Evolutionary conservation across 2,329 filamentous ascomycete genomes (phyloP), one percentile per base, ranked within the genome.

Genomic region (Diaporthe vexans): DNA sequence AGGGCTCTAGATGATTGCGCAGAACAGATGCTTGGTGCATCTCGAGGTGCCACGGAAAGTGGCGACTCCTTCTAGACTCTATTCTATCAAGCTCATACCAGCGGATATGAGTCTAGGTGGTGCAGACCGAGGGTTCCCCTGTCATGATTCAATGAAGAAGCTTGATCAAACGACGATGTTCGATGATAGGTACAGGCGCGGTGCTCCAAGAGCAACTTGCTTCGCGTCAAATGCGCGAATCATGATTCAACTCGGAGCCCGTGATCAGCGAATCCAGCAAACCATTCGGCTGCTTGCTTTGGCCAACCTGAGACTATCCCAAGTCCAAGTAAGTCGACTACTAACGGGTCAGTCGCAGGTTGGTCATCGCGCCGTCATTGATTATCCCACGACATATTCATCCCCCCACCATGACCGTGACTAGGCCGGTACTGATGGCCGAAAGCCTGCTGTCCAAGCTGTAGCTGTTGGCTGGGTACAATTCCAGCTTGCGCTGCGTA

Each of bases 401-500:
- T 67, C 3, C 61, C 70, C 15, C 63, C 63, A 8, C 61, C 48
- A 13, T 76, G 74, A 11, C 72, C 72, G 19, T 74, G 74, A 33
- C 37, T 71, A n/a, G 73, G 40, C 24, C 74, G 61, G 72, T 74
- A 70, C 19, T 76, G 74, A 4, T 76, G 72, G 19, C 69, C 29
- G 33, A 76, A 76, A 15, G 61, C 35, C 17, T 74, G 72, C 57
- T 74, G 74, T 24, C 54, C 71, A 63, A 76, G 71, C 17, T 68
- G 74, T 19, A 76, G 54, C 19, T 76, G 72, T 29, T 76, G 74
- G 74, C 61, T 72, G 15, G 74, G 61, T n/a, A 76, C 35, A 29
- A 76, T 65, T 21, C 56, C 48, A 17, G 59, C 40, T 17, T 72
- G 70, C 33, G 57, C 48, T 24, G 43, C 40, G 48, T 70, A 76